Conservation (phyloP, 208 protist species). For the Naegleria lovaniensis region DNA sequence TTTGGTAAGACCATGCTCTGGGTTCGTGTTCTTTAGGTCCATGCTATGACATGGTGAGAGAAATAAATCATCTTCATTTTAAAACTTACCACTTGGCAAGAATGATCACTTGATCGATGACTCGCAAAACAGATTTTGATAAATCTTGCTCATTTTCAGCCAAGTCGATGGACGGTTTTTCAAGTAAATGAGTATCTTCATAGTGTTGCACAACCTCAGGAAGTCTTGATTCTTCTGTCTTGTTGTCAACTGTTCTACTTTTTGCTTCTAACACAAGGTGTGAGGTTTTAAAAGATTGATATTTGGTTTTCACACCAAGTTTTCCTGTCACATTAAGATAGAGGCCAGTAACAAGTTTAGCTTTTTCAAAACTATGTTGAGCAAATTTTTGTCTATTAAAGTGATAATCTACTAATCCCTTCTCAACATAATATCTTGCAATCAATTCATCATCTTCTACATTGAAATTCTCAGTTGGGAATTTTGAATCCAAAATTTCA, state of each 20-base stretch:
- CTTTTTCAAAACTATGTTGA: conserved; percentile 56
- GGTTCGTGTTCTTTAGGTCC: conserved; percentile 74
- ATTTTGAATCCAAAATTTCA: neutral
- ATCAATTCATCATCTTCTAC: conserved; percentile 37
- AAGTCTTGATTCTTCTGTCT: neutral
- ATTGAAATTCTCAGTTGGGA: neutral
- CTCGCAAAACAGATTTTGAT: neutral
- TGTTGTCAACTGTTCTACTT: neutral
- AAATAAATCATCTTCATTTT: neutral
- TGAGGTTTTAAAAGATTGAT: conserved; percentile 71
- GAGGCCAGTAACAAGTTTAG: conserved; percentile 58
- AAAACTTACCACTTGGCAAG: neutral
- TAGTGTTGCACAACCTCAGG: neutral
- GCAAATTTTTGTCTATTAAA: conserved; percentile 35
- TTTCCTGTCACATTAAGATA: conserved; percentile 63
- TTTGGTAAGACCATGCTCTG: conserved; percentile 69
- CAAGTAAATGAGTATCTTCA: neutral
- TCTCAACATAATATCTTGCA: conserved; percentile 62
- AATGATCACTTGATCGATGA: conserved; percentile 1
- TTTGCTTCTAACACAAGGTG: conserved; percentile 68
- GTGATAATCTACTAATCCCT: conserved; percentile 59
- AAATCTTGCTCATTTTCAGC: neutral
- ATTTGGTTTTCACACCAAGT: conserved; percentile 76
- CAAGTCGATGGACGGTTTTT: neutral
- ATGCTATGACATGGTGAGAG: neutral